Evolutionary conservation across 1,139 yeast species (phyloP).

Genomic region (Nadsonia starkeyi-henricii): DNA sequence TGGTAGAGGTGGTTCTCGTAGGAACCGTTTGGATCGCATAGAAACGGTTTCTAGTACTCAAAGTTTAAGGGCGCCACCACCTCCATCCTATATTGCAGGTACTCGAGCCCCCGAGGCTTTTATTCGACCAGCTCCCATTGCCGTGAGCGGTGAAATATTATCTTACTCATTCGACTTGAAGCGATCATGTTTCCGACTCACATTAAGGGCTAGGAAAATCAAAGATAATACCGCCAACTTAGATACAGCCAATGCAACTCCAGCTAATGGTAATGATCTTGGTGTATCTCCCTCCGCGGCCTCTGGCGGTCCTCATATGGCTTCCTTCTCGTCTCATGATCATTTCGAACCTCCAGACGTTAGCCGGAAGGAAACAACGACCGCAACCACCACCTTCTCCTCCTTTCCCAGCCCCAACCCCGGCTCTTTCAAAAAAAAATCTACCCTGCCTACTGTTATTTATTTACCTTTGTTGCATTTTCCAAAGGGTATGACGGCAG

Average conservation of each 20-base stretch:
- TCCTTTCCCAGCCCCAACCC: too few relatives aligned
- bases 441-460: conserved; percentile 37
- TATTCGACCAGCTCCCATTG: conserved; percentile 56
- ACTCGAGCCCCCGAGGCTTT: conserved; percentile 58
- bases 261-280: too few relatives aligned
- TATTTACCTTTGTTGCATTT: conserved; percentile 61
- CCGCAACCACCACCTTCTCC: too few relatives aligned
- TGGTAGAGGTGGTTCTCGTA: too few relatives aligned
- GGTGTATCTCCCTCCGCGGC: too few relatives aligned
- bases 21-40: background rate
- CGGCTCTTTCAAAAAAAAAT: too few relatives aligned
- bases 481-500: conserved; percentile 28
- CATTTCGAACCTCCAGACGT: conserved; percentile 8
- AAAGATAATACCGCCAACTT: too few relatives aligned
- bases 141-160: conserved; percentile 39
- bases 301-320: too few relatives aligned
- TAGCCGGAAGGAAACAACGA: too few relatives aligned
- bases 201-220: conserved; percentile 20
- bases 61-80: background rate
- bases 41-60: background rate
- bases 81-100: conserved; percentile 31
- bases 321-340: too few relatives aligned
- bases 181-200: conserved; percentile 33
- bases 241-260: too few relatives aligned
- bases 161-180: conserved; percentile 43